These are phyloP conservation scores for Fraxinus dipetala DNA, from an alignment of 305 asterid genomes.

Conservation along the genomic window DNA sequence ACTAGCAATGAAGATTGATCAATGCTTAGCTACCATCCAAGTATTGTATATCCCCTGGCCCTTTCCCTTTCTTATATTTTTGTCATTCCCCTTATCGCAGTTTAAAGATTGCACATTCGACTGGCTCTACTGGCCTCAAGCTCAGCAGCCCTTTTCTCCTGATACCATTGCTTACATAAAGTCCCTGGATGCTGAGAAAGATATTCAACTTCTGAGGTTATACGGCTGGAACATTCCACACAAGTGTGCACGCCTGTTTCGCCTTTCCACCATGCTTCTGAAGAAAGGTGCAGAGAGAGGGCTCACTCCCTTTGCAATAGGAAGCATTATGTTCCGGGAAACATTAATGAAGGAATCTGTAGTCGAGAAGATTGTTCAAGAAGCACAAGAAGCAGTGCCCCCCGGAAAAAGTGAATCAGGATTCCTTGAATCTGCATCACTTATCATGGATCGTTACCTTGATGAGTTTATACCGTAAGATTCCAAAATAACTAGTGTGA, in stretches of 20 bases:
- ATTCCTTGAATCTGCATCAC: conserved; percentile 51
- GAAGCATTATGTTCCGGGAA: conserved; percentile 77
- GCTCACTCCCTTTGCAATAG: conserved; percentile 59
- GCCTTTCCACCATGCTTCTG: conserved; percentile 74
- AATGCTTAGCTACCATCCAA: neutral
- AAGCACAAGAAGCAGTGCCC: conserved; percentile 56
- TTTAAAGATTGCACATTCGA: conserved; percentile 80
- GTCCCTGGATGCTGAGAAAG: conserved; percentile 66
- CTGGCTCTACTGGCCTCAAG: conserved; percentile 95
- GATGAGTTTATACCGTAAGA: conserved; percentile 30
- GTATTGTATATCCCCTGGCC: neutral
- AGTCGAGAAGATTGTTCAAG: conserved; percentile 61
- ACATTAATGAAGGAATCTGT: conserved; percentile 56
- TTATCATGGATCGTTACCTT: conserved; percentile 58
- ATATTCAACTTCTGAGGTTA: conserved; percentile 56
- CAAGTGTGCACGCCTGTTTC: conserved; percentile 55
- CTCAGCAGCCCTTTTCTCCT: conserved; percentile 51
- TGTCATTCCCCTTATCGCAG: conserved; percentile 35
- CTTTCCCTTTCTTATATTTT: neutral
- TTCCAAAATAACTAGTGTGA: neutral
- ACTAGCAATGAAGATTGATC: neutral
- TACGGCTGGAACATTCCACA: conserved; percentile 64
- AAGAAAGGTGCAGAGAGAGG: conserved; percentile 72
- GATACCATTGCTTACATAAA: conserved; percentile 58
- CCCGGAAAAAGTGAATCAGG: conserved; percentile 60